Conservation (phyloP, 176 grass and related monocot genomes). For the Juncus effusus region DNA sequence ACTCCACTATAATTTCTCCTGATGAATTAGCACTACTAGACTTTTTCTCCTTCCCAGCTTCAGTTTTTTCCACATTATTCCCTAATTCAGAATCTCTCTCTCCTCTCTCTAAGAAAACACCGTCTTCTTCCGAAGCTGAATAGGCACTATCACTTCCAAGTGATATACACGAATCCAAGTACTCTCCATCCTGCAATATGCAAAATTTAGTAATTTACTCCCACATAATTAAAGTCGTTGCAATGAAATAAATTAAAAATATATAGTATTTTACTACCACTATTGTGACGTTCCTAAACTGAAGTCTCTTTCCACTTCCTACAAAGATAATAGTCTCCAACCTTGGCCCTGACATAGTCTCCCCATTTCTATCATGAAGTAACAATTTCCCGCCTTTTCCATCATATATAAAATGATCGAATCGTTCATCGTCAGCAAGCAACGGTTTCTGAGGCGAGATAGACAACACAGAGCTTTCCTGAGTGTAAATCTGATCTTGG, state of each 20-base stretch:
- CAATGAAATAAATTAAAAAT: slow-evolving; percentile 29
- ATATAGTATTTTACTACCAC: slow-evolving; percentile 56
- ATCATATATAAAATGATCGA: slow-evolving; percentile 86
- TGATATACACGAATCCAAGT: slow-evolving; percentile 84
- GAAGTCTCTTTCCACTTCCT: slow-evolving; percentile 57
- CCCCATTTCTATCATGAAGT: slow-evolving; percentile 64
- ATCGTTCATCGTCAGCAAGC: slow-evolving; percentile 83
- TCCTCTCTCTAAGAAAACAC: slow-evolving; percentile 58
- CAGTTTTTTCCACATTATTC: slow-evolving; percentile 36
- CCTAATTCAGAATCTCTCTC: slow-evolving; percentile 27
- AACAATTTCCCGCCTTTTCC: slow-evolving; percentile 90
- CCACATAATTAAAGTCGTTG: neutral
- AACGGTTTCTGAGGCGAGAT: slow-evolving; percentile 82
- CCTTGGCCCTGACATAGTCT: slow-evolving; percentile 53
- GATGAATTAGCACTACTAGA: slow-evolving; percentile 27
- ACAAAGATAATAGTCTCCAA: slow-evolving; percentile 82
- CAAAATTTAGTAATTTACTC: slow-evolving; percentile 5
- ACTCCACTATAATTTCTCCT: slow-evolving; percentile 64
- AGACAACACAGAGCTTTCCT: slow-evolving; percentile 48
- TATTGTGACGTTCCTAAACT: slow-evolving; percentile 87
- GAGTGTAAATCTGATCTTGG: slow-evolving; percentile 62
- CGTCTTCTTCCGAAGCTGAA: slow-evolving; percentile 79
- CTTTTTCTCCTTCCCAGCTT: slow-evolving; percentile 28
- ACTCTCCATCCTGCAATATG: slow-evolving; percentile 72
- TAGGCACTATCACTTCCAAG: slow-evolving; percentile 77